Percentiles rank a stretch among this genome's conserved stretches.
Evolutionary conservation across 2,329 filamentous ascomycete species (phyloP).

Genomic region (Ceratocystis huliohia): DNA sequence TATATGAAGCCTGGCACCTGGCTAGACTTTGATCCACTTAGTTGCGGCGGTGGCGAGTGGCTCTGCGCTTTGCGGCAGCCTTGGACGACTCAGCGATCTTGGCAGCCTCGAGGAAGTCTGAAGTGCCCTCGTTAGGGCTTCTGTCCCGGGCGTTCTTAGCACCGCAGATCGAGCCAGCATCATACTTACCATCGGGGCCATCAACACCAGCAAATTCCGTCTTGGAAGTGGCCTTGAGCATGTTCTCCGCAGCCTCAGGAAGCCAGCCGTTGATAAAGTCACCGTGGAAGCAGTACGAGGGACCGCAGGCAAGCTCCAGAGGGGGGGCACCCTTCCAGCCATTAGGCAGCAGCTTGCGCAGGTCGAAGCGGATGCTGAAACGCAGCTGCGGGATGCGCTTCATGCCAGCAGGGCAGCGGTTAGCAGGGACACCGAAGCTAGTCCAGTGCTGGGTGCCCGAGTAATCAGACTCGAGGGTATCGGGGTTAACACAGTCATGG

Average conservation of each 20-base stretch:
- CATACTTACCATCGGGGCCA: conserved; percentile 23
- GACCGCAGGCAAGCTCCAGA: conserved; percentile 32
- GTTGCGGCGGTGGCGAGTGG: not conserved
- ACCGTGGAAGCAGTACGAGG: conserved; percentile 34
- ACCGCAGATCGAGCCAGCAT: conserved; percentile 24
- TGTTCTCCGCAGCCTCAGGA: conserved; percentile 27
- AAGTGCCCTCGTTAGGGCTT: conserved; percentile 15
- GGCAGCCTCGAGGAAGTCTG: conserved; percentile 3
- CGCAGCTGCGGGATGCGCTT: conserved; percentile 36
- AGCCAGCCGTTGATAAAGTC: conserved; percentile 39
- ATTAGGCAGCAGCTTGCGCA: conserved; percentile 32
- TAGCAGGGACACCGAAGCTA: conserved; percentile 20
- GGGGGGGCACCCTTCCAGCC: conserved; percentile 35
- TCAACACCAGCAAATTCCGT: conserved; percentile 14
- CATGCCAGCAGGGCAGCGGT: conserved; percentile 33
- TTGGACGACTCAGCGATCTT: not conserved
- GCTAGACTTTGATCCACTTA: not conserved
- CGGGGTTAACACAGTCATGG: conserved; percentile 24
- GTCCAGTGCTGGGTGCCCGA: conserved; percentile 15
- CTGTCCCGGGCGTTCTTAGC: conserved; percentile 12
- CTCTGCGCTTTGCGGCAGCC: not conserved
- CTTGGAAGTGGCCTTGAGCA: conserved; percentile 15
- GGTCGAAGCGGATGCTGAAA: conserved; percentile 37
- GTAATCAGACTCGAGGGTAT: conserved; percentile 24
- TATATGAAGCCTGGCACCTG: not conserved